A percentile compares a stretch with the other conserved stretches of the same genome.
These are phyloP conservation scores for Cryomyces minteri DNA, from an alignment of 495 filamentous ascomycete species.

Conservation along the genomic window DNA sequence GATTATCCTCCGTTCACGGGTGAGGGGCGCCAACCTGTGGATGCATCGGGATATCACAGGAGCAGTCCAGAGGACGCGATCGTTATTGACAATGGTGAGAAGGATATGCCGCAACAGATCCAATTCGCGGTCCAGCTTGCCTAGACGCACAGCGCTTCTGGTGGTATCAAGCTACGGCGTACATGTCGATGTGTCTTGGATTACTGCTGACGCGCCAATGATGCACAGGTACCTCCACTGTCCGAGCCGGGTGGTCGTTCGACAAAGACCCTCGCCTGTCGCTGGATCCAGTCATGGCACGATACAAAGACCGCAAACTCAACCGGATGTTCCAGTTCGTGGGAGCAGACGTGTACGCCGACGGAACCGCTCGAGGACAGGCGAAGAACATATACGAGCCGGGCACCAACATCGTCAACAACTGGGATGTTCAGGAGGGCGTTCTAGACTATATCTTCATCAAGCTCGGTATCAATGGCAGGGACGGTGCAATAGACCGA, in stretches of 20 bases:
- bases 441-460: constrained; percentile 83
- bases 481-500: constrained; percentile 51
- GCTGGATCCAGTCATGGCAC: constrained; percentile 76
- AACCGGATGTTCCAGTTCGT: constrained; percentile 78
- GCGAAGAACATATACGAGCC: constrained; percentile 81
- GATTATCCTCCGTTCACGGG: constrained; percentile 61
- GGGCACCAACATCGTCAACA: constrained; percentile 75
- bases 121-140: neutral
- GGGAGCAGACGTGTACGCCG: constrained; percentile 78
- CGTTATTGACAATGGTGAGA: constrained; percentile 90
- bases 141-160: neutral
- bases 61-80: constrained; percentile 48
- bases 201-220: neutral
- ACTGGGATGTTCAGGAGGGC: constrained; percentile 94
- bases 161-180: neutral
- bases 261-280: constrained; percentile 60
- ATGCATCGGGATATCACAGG: constrained; percentile 36
- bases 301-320: constrained; percentile 84
- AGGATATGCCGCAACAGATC: neutral
- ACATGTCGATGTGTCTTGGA: neutral
- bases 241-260: constrained; percentile 91
- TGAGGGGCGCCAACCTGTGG: constrained; percentile 46
- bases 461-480: constrained; percentile 72
- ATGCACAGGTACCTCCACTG: constrained; percentile 54
- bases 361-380: constrained; percentile 82